Conservation (phyloP, 176 grass and related monocot genomes). For the Alopecurus myosuroides region DNA sequence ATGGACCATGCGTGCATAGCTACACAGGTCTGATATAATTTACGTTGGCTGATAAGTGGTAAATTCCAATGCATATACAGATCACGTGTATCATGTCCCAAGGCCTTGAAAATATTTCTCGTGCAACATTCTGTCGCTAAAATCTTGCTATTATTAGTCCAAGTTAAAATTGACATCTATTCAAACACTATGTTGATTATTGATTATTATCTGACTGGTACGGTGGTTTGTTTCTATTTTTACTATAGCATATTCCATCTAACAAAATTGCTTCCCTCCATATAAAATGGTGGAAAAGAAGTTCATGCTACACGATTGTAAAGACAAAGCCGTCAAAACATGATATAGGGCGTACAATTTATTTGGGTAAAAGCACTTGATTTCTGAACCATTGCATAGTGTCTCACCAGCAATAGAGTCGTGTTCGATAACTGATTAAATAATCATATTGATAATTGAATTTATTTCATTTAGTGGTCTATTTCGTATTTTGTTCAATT, state of each 20-base stretch:
- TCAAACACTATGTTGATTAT: neutral
- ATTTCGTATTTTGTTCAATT: neutral
- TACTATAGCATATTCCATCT: neutral
- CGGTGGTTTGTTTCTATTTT: neutral
- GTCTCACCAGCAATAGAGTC: neutral
- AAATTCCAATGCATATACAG: neutral
- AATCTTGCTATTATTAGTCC: neutral
- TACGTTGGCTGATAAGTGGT: too few species aligned
- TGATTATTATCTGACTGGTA: neutral
- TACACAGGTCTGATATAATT: slow-evolving; percentile 40
- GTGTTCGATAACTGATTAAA: neutral
- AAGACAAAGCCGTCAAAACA: slow-evolving; percentile 84
- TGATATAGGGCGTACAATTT: slow-evolving; percentile 63
- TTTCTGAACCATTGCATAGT: neutral
- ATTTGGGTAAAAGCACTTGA: slow-evolving; percentile 44
- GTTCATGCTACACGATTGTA: neutral
- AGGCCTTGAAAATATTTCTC: neutral
- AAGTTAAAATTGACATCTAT: neutral
- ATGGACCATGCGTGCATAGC: slow-evolving; percentile 70
- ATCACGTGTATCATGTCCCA: neutral
- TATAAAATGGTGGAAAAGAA: slow-evolving; percentile 67
- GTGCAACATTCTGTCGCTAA: neutral
- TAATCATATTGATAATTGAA: neutral
- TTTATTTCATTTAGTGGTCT: neutral
- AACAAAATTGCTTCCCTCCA: neutral